phyloP scores from a whole-genome alignment of 2,329 filamentous ascomycete genomes.

The Hypoxylon sp. region DNA sequence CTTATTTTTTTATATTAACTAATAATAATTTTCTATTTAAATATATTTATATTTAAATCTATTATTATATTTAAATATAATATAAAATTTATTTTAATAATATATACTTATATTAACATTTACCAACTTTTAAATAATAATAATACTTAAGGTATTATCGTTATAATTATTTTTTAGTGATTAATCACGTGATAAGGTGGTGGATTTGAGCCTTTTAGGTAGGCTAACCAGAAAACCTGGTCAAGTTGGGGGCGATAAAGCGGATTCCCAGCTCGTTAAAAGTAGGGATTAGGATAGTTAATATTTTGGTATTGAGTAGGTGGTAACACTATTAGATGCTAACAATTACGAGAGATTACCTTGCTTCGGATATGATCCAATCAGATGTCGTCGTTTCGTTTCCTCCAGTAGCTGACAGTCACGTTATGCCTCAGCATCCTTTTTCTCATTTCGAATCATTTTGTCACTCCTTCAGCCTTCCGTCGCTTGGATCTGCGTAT shows the following conservation, averaged over 20 bases:
- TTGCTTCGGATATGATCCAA: conserved; percentile 16
- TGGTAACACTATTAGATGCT: conserved; percentile 1
- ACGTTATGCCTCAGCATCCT: conserved; percentile 4
- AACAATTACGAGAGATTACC: conserved; percentile 23
- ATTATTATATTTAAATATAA: too few species aligned
- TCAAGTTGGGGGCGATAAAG: conserved; percentile 17
- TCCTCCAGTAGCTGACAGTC: neutral
- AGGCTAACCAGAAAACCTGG: too few species aligned
- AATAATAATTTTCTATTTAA: too few species aligned
- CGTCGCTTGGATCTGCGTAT: neutral
- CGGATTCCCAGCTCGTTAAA: neutral
- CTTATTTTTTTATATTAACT: too few species aligned
- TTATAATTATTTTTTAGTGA: too few species aligned
- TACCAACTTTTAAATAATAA: too few species aligned
- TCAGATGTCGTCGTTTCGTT: conserved; percentile 7
- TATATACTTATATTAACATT: too few species aligned
- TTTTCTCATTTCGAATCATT: neutral
- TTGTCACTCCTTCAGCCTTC: neutral
- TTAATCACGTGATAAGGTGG: too few species aligned
- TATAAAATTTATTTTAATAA: too few species aligned
- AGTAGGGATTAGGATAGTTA: conserved; percentile 19
- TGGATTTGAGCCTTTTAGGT: neutral
- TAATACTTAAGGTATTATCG: too few species aligned
- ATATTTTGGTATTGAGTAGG: neutral
- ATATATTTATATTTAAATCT: too few species aligned